Conservation (phyloP, 2,329 filamentous ascomycete species). For the Claviceps digitariae region DNA sequence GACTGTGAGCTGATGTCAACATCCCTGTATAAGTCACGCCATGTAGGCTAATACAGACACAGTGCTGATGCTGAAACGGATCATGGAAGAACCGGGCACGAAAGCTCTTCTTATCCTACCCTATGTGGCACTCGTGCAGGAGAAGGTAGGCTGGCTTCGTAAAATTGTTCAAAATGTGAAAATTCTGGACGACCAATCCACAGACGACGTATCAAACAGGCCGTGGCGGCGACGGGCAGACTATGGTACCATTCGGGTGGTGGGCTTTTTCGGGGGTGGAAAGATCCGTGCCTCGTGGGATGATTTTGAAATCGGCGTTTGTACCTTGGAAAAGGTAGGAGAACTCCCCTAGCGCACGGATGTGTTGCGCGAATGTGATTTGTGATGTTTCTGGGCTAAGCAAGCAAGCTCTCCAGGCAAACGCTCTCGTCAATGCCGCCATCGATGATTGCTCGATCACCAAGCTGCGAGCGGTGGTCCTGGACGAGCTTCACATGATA, state of each 20-base stretch:
- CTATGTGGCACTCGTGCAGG: conserved; percentile 67
- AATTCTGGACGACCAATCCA: conserved; percentile 14
- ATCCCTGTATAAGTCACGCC: not conserved
- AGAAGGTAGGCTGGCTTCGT: conserved; percentile 63
- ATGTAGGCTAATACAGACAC: conserved; percentile 4
- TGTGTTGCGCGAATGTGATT: not conserved
- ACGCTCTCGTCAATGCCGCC: conserved; percentile 57
- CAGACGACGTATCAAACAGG: conserved; percentile 21
- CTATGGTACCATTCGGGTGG: conserved; percentile 48
- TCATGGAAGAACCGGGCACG: conserved; percentile 47
- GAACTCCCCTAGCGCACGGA: not conserved
- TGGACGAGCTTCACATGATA: conserved; percentile 75
- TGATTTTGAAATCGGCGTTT: conserved; percentile 66
- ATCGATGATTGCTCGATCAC: conserved; percentile 56
- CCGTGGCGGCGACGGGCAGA: conserved; percentile 42
- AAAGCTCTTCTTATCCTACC: conserved; percentile 64
- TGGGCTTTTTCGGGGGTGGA: conserved; percentile 63
- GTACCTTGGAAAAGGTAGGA: conserved; percentile 59
- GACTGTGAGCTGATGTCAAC: conserved; percentile 27
- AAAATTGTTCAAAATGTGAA: conserved; percentile 43
- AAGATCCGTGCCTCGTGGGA: conserved; percentile 53
- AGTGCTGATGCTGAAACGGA: conserved; percentile 58
- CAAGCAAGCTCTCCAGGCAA: conserved; percentile 38
- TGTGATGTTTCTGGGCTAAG: not conserved
- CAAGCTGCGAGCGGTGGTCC: conserved; percentile 52